These are phyloP conservation scores for Botrytis elliptica DNA, from an alignment of 2,329 filamentous ascomycete genomes.

Conservation along the genomic window DNA sequence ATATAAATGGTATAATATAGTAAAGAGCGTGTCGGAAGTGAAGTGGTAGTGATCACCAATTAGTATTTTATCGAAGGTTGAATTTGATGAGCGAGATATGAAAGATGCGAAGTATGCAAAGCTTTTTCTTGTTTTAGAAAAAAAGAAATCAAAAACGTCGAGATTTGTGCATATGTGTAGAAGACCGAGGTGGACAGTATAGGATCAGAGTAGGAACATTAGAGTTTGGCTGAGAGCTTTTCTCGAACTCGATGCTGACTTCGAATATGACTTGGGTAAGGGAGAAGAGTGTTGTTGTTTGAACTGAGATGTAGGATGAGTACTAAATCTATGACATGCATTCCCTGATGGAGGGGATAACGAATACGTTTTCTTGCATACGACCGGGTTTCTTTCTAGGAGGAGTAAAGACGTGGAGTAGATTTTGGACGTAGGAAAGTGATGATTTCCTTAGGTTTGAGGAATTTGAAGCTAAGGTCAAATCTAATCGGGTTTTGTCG, in stretches of 20 bases:
- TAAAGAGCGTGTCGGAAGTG: constrained; percentile 3
- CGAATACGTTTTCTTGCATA: constrained; percentile 18
- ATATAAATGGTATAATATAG: constrained; percentile 8
- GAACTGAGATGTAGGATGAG: constrained; percentile 12
- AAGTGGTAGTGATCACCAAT: constrained; percentile 2
- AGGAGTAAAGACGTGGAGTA: constrained; percentile 6
- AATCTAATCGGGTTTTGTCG: constrained; percentile 15
- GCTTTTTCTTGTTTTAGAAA: not conserved
- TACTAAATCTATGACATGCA: constrained; percentile 22
- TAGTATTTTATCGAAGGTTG: constrained; percentile 5
- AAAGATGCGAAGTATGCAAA: constrained; percentile 4
- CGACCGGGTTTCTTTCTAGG: constrained; percentile 6
- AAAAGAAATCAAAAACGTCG: constrained; percentile 1
- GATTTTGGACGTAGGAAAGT: not conserved
- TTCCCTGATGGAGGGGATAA: constrained; percentile 17
- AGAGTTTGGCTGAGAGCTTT: not conserved
- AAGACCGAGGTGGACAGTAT: not conserved
- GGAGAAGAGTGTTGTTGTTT: constrained; percentile 16
- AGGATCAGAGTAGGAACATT: constrained; percentile 15
- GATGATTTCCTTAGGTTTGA: not conserved
- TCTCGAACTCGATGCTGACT: constrained; percentile 11
- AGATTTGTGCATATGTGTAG: not conserved
- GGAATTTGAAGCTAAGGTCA: not conserved
- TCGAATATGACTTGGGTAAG: not conserved
- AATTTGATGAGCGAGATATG: constrained; percentile 4